These are phyloP conservation scores for Drechslera avenae DNA, from an alignment of 2,329 filamentous ascomycete species.

Conservation along the genomic window DNA sequence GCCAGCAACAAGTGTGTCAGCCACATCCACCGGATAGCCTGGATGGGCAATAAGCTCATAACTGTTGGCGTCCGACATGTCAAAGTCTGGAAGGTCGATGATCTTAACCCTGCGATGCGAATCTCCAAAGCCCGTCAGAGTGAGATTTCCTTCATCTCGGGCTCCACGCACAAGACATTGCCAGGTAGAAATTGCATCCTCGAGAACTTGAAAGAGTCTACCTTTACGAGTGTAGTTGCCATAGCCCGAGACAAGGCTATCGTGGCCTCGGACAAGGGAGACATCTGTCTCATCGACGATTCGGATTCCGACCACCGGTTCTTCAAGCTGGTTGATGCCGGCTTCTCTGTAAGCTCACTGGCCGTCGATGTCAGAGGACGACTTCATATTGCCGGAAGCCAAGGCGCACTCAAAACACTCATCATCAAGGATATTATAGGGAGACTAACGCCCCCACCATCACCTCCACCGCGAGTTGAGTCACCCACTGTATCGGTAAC, in stretches of 20 bases:
- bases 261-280: conserved; percentile 83
- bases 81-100: conserved; percentile 89
- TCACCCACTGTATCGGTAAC: conserved; percentile 39
- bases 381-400: conserved; percentile 72
- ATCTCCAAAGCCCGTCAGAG: conserved; percentile 41
- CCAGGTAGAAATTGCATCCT: conserved; percentile 87
- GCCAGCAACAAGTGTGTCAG: conserved; percentile 94
- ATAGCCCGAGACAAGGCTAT: conserved; percentile 77
- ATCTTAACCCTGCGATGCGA: conserved; percentile 60
- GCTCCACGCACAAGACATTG: conserved; percentile 64
- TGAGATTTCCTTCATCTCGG: conserved; percentile 52
- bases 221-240: conserved; percentile 77
- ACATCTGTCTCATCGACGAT: conserved; percentile 88
- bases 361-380: conserved; percentile 62
- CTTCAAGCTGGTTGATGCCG: conserved; percentile 66
- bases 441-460: conserved; percentile 40
- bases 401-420: conserved; percentile 60
- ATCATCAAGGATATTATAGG: conserved; percentile 44
- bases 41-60: conserved; percentile 83
- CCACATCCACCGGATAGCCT: conserved; percentile 82
- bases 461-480: conserved; percentile 41
- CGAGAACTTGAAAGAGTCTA: conserved; percentile 78
- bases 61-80: conserved; percentile 90
- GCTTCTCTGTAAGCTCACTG: conserved; percentile 71
- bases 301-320: conserved; percentile 73